Percentiles rank a stretch among this genome's conserved stretches.
These are phyloP conservation scores for Viola pubescens DNA, from an alignment of 441 rosid genomes.

Conservation along the genomic window DNA sequence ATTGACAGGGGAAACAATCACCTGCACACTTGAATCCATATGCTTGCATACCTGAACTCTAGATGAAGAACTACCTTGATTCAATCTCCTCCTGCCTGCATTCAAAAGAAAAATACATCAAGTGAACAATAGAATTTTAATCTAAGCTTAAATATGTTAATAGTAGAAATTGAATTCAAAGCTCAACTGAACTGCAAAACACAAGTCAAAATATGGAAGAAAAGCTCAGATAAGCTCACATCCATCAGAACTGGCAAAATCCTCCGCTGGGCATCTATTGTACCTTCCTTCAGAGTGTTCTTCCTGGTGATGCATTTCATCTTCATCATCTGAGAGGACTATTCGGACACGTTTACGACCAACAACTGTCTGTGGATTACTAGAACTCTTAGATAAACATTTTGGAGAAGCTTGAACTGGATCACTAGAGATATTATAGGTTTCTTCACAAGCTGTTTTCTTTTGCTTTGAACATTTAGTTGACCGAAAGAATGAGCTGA, in stretches of 20 bases:
- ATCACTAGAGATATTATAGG: constrained; percentile 23
- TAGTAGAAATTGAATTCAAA: neutral
- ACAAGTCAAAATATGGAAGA: constrained; percentile 8
- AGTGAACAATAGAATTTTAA: too few relatives aligned
- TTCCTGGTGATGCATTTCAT: constrained; percentile 38
- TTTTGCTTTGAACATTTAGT: constrained; percentile 28
- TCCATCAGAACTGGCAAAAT: constrained; percentile 47
- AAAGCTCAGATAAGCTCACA: constrained; percentile 28
- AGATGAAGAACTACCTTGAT: constrained; percentile 16
- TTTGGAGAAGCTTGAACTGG: constrained; percentile 24
- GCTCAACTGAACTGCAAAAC: neutral
- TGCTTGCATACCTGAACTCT: constrained; percentile 29
- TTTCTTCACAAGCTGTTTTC: constrained; percentile 23
- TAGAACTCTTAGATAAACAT: constrained; percentile 35
- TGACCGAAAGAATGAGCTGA: constrained; percentile 49
- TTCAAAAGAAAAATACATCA: constrained; percentile 17
- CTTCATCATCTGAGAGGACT: constrained; percentile 88
- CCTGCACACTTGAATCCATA: constrained; percentile 8
- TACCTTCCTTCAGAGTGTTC: constrained; percentile 30
- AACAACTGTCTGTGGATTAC: constrained; percentile 41
- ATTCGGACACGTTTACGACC: constrained; percentile 65
- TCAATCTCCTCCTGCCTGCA: constrained; percentile 35
- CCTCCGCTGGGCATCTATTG: constrained; percentile 23
- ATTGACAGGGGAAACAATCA: constrained; percentile 14
- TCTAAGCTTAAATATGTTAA: too few relatives aligned